Conservation (phyloP, 495 filamentous ascomycete species). For the Jackrogersella minutella region DNA sequence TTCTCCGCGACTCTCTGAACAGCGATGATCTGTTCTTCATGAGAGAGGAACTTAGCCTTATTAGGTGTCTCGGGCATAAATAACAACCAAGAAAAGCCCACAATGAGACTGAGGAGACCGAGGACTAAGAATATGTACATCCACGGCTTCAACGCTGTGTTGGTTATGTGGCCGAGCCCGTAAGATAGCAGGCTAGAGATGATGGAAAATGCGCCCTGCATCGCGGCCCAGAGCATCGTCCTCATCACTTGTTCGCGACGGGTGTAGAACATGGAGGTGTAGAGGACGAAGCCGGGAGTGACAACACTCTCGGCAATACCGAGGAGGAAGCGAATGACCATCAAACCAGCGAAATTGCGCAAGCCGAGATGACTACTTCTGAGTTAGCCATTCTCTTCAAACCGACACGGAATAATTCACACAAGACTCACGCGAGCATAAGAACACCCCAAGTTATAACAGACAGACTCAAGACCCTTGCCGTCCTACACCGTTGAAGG, state of each 20-base stretch:
- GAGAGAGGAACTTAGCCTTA: conserved; percentile 5
- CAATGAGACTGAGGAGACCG: conserved; percentile 5
- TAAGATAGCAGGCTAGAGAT: conserved; percentile 5
- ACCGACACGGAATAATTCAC: not conserved
- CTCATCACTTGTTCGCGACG: conserved; percentile 6
- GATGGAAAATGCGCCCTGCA: conserved; percentile 9
- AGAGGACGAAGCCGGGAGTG: conserved; percentile 6
- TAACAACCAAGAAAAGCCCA: conserved; percentile 6
- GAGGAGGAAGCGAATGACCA: conserved; percentile 9
- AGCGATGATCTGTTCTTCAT: conserved; percentile 12
- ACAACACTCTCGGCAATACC: conserved; percentile 8
- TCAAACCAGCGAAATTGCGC: conserved; percentile 4
- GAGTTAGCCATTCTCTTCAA: not conserved
- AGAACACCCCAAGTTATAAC: conserved; percentile 2
- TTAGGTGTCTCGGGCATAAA: conserved; percentile 9
- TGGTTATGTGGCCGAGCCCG: conserved; percentile 6
- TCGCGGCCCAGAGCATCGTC: conserved; percentile 7
- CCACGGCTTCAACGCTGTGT: conserved; percentile 5
- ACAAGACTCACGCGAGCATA: conserved; percentile 2
- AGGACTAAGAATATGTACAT: conserved; percentile 14
- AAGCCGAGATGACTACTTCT: conserved; percentile 5
- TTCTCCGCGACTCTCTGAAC: conserved; percentile 11
- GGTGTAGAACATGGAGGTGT: conserved; percentile 10
- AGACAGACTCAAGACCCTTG: conserved; percentile 1
- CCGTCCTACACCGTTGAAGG: conserved; percentile 5